Evolutionary conservation across 805 yeast species (phyloP).

Genomic region (Candida corydali): DNA sequence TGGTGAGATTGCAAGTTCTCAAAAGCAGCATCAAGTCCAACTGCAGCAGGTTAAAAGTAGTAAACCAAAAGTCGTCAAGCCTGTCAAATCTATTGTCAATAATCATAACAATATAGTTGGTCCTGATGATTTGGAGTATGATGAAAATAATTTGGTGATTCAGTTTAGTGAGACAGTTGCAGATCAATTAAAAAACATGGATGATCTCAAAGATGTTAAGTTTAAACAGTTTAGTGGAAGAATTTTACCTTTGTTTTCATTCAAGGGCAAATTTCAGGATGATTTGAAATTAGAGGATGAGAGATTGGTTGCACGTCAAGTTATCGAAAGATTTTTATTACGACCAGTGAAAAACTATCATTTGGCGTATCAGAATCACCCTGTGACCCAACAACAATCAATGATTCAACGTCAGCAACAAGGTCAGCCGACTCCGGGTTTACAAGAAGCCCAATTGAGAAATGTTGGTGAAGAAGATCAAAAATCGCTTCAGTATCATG

Average conservation of each 20-base stretch:
- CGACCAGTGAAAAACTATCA: conserved; percentile 43
- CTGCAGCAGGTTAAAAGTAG: conserved; percentile 25
- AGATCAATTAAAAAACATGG: conserved; percentile 34
- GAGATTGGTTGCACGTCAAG: conserved; percentile 31
- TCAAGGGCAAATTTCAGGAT: conserved; percentile 28
- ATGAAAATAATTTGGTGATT: conserved; percentile 39
- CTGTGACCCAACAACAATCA: conserved; percentile 30
- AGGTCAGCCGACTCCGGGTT: conserved; percentile 18
- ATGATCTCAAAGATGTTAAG: conserved; percentile 21
- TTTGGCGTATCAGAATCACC: conserved; percentile 43
- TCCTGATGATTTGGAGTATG: conserved; percentile 47
- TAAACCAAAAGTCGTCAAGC: conserved; percentile 22
- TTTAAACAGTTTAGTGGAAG: conserved; percentile 18
- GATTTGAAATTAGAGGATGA: conserved; percentile 34
- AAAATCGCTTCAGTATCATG: too few relatives aligned
- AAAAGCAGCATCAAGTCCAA: conserved; percentile 31
- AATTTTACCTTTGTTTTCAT: conserved; percentile 48
- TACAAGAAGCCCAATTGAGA: conserved; percentile 16
- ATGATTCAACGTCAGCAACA: conserved; percentile 32
- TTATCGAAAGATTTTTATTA: conserved; percentile 37
- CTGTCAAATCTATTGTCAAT: conserved; percentile 19
- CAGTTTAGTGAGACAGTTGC: conserved; percentile 47
- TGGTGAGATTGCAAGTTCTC: conserved; percentile 42
- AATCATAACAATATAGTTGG: conserved; percentile 27
- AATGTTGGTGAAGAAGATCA: conserved; percentile 17